These are phyloP conservation scores for Camelina laxa DNA, from an alignment of 345 rosid genomes.

Conservation along the genomic window DNA sequence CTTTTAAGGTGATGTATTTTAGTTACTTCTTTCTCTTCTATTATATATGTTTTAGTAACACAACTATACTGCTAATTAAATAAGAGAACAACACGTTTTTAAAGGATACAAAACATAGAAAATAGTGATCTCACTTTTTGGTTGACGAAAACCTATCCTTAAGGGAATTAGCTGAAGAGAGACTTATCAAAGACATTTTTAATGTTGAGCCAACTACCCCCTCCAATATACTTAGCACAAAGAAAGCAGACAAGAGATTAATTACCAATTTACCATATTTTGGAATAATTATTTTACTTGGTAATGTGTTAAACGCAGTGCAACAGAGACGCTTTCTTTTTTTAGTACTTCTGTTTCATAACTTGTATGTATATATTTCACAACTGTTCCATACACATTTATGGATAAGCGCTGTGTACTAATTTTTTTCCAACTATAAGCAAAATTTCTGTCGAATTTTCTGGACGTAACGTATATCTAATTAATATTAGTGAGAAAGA, in stretches of 20 bases:
- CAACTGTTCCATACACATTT: not conserved
- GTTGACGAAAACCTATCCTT: not conserved
- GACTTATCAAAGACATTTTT: not conserved
- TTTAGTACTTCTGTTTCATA: too few relatives aligned
- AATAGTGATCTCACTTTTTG: not conserved
- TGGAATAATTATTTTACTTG: not conserved
- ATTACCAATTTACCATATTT: not conserved
- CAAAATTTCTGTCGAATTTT: conserved; percentile 31
- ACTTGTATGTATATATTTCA: too few relatives aligned
- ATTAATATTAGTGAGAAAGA: conserved; percentile 24
- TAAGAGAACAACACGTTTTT: not conserved
- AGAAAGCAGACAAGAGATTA: not conserved
- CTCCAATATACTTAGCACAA: not conserved
- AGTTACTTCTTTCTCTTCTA: not conserved
- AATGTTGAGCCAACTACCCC: not conserved
- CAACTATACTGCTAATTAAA: too few relatives aligned
- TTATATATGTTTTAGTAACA: not conserved
- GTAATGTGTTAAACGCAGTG: too few relatives aligned
- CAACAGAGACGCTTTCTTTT: too few relatives aligned
- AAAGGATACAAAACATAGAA: not conserved
- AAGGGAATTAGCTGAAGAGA: not conserved
- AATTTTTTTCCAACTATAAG: not conserved
- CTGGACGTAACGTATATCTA: conserved; percentile 26
- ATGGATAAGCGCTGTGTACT: not conserved
- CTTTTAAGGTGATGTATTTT: not conserved